Percentiles rank a stretch among this genome's conserved stretches.
phyloP scores from a whole-genome alignment of 1,284 basidiomycete genomes.

The Pulchroboletus neoregius region DNA sequence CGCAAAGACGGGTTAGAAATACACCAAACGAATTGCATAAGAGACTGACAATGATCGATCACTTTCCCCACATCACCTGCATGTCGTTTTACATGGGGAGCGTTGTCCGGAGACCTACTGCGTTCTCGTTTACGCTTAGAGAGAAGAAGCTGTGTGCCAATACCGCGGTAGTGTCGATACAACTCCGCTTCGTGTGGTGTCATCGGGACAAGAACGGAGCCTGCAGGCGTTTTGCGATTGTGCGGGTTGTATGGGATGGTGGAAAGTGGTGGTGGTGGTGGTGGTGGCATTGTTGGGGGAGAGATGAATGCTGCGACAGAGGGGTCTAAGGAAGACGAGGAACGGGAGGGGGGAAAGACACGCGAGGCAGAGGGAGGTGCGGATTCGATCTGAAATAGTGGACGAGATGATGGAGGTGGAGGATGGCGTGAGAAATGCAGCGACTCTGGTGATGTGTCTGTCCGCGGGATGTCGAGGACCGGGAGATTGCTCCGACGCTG shows the following conservation, averaged over 20 bases:
- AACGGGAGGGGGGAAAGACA: constrained; percentile 24
- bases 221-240: constrained; percentile 56
- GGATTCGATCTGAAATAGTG: constrained; percentile 29
- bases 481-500: constrained; percentile 35
- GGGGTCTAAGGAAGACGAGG: constrained; percentile 28
- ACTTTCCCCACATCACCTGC: constrained; percentile 65
- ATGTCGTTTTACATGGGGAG: constrained; percentile 48
- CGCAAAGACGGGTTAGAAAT: constrained; percentile 3
- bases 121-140: constrained; percentile 55
- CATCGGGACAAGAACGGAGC: constrained; percentile 61
- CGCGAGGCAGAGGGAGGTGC: constrained; percentile 21
- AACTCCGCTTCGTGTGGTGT: constrained; percentile 57
- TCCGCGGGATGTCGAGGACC: constrained; percentile 33
- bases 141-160: constrained; percentile 51
- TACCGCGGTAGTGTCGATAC: constrained; percentile 56
- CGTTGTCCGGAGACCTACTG: constrained; percentile 39
- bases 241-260: constrained; percentile 61
- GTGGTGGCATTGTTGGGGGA: constrained; percentile 30
- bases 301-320: constrained; percentile 19
- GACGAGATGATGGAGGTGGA: constrained; percentile 27
- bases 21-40: neutral
- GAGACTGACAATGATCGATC: constrained; percentile 64
- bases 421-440: constrained; percentile 30
- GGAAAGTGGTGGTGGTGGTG: constrained; percentile 24
- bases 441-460: constrained; percentile 19